Evolutionary conservation across 768 basidiomycete genomes (phyloP).

Genomic region (Guyanaporus albipodus): DNA sequence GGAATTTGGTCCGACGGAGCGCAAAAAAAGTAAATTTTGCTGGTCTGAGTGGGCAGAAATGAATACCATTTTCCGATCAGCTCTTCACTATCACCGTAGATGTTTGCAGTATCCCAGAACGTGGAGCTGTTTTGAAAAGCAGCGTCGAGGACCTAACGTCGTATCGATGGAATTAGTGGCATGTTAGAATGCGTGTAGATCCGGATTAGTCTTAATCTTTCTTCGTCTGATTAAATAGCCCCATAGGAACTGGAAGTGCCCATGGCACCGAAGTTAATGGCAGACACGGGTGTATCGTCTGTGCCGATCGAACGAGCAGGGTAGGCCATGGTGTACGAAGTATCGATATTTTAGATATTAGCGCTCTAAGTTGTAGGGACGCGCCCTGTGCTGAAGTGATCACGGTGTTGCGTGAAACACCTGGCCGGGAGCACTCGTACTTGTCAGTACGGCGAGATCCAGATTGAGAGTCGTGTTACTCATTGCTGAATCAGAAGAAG

Average conservation of each 20-base stretch:
- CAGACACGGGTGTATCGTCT: conserved; percentile 30
- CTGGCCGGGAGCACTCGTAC: no score
- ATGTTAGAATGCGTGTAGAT: background rate
- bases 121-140: conserved; percentile 40
- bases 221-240: conserved; percentile 40
- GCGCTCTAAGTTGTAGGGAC: no score
- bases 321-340: conserved; percentile 12
- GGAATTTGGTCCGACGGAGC: no score
- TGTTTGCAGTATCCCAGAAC: conserved; percentile 46
- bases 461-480: no score
- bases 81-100: conserved; percentile 42
- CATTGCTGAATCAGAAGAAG: no score
- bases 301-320: conserved; percentile 45
- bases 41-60: no score
- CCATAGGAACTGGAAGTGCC: conserved; percentile 51
- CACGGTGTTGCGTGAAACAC: no score
- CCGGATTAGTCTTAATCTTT: conserved; percentile 38
- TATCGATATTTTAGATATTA: no score
- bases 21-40: no score
- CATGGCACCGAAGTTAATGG: conserved; percentile 62
- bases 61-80: conserved; percentile 37
- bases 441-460: no score
- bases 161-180: no score
- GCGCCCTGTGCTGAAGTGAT: no score
- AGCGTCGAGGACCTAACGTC: conserved; percentile 39